Evolutionary conservation across 176 grass and related monocot genomes (phyloP).

Genomic region (Avena eriantha): DNA sequence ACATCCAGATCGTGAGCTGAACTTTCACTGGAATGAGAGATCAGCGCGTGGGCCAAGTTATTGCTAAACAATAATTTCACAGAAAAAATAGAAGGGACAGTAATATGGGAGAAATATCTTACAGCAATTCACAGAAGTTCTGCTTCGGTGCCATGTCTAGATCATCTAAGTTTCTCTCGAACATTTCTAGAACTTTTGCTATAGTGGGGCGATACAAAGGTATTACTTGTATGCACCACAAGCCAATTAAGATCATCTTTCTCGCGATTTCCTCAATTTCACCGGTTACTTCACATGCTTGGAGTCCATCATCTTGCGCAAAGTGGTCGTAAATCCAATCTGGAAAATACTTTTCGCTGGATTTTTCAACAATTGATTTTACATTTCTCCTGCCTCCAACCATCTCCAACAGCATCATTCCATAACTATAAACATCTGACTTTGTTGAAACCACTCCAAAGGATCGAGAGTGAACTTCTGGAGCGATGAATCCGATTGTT

Average conservation of each 20-base stretch:
- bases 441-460: conserved; percentile 55
- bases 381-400: conserved; percentile 47
- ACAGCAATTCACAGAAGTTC: conserved; percentile 33
- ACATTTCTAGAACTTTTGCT: conserved; percentile 56
- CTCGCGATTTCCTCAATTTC: conserved; percentile 44
- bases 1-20: not conserved
- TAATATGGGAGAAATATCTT: conserved; percentile 9
- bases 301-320: conserved; percentile 60
- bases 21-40: conserved; percentile 12
- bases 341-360: conserved; percentile 62
- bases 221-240: conserved; percentile 53
- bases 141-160: conserved; percentile 49
- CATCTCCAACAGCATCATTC: conserved; percentile 66
- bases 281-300: conserved; percentile 40
- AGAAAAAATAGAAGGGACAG: not conserved
- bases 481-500: not conserved
- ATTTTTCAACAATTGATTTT: conserved; percentile 12
- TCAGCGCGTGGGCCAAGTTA: not conserved
- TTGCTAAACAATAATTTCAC: not conserved
- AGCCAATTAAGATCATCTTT: conserved; percentile 59
- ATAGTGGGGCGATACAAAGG: conserved; percentile 52
- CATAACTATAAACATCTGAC: conserved; percentile 69
- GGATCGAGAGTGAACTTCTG: conserved; percentile 11
- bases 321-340: conserved; percentile 80
- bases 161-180: conserved; percentile 45